phyloP scores from a whole-genome alignment of 768 basidiomycete species.

The Termitomyces sp. region DNA sequence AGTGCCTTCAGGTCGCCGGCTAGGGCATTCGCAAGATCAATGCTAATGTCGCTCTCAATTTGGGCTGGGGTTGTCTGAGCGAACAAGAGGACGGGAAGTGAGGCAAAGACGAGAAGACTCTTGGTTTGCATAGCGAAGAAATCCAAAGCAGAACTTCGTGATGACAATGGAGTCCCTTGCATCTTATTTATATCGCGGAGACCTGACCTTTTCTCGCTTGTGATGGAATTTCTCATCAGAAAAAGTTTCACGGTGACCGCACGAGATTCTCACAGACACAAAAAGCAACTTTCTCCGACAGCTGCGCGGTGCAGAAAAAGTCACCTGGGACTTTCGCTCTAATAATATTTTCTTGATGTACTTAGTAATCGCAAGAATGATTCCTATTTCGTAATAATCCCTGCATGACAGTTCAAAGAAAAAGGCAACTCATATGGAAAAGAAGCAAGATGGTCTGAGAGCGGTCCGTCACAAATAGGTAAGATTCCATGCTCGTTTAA shows the following conservation, averaged over 20 bases:
- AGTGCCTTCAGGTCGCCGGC: conserved; percentile 24
- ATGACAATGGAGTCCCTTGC: neutral
- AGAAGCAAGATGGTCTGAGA: neutral
- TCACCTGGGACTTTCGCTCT: neutral
- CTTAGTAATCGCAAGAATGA: too few species aligned
- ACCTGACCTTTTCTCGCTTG: neutral
- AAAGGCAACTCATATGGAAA: neutral
- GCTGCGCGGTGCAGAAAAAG: neutral
- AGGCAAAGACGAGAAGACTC: conserved; percentile 20
- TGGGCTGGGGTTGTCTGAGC: conserved; percentile 19
- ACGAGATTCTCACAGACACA: neutral
- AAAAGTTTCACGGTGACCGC: neutral
- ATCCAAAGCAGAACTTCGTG: neutral
- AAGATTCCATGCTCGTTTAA: neutral
- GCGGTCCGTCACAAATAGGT: neutral
- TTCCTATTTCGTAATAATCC: neutral
- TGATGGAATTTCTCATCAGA: neutral
- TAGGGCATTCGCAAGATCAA: conserved; percentile 18
- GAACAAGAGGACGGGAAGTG: conserved; percentile 16
- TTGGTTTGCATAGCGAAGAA: conserved; percentile 21
- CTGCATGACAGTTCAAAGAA: neutral
- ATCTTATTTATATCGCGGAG: neutral
- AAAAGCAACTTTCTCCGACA: neutral
- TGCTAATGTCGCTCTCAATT: conserved; percentile 23
- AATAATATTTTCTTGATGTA: neutral